Percentiles rank a stretch among this genome's conserved stretches.
Evolutionary conservation across 2,329 filamentous ascomycete species (phyloP).

Genomic region (Pseudonectria foliicola): DNA sequence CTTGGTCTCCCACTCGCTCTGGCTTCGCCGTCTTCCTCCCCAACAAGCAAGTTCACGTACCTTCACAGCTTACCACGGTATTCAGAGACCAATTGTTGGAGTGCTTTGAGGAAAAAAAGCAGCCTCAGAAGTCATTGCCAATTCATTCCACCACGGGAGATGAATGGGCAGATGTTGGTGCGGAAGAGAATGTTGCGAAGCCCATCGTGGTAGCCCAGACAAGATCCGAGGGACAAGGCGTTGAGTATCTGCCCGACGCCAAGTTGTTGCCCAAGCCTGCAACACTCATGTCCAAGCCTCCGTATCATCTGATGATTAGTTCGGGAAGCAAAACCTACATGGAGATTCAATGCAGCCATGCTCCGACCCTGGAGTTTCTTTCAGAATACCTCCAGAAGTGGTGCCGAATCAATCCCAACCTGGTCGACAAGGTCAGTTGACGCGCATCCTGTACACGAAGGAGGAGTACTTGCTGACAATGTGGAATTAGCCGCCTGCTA

Average conservation of each 20-base stretch:
- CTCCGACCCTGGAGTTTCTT: slow-evolving; percentile 36
- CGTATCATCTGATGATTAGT: slow-evolving; percentile 39
- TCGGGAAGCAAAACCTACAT: slow-evolving; percentile 24
- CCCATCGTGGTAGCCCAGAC: not conserved
- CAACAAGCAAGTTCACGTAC: slow-evolving; percentile 22
- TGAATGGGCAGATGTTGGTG: slow-evolving; percentile 38
- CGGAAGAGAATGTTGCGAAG: slow-evolving; percentile 18
- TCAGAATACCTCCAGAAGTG: slow-evolving; percentile 40
- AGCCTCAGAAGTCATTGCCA: slow-evolving; percentile 4
- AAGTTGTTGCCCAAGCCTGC: slow-evolving; percentile 38
- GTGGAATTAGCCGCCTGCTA: slow-evolving; percentile 31
- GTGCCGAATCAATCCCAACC: slow-evolving; percentile 36
- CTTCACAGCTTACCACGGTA: slow-evolving; percentile 26
- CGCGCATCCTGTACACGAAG: not conserved
- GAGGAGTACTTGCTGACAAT: not conserved
- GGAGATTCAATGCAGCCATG: slow-evolving; percentile 41
- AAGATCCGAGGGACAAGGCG: not conserved
- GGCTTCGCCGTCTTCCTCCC: slow-evolving; percentile 35
- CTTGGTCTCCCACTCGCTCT: slow-evolving; percentile 29
- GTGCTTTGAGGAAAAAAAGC: slow-evolving; percentile 26
- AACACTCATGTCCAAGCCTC: slow-evolving; percentile 38
- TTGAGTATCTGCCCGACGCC: slow-evolving; percentile 33
- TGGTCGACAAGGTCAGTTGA: slow-evolving; percentile 26
- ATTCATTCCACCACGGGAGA: slow-evolving; percentile 25
- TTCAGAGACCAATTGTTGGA: slow-evolving; percentile 29